Evolutionary conservation across 73 alveolate genomes (phyloP).

Genomic region (Paramecium bursaria): DNA sequence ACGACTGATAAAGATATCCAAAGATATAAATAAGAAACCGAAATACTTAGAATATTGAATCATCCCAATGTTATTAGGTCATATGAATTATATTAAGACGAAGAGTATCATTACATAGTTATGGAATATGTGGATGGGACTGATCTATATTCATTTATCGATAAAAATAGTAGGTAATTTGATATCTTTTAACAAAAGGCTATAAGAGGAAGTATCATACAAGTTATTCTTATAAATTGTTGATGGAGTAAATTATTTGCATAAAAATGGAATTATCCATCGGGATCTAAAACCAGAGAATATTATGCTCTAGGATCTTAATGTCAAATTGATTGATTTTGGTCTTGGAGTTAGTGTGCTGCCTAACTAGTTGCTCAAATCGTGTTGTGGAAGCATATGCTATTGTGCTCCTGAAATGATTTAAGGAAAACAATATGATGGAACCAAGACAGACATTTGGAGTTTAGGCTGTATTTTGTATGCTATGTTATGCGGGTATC

Average conservation of each 20-base stretch:
- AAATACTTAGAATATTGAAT: neutral
- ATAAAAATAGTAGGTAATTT: neutral
- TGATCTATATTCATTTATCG: conserved; percentile 88
- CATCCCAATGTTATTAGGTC: neutral
- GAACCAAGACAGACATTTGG: conserved; percentile 87
- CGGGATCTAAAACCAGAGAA: conserved; percentile 94
- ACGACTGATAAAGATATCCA: conserved; percentile 21
- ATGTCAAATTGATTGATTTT: conserved; percentile 88
- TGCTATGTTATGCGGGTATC: conserved; percentile 93
- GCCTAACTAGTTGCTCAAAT: conserved; percentile 61
- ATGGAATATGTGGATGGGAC: conserved; percentile 88
- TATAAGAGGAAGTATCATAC: conserved; percentile 83
- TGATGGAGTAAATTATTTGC: conserved; percentile 87
- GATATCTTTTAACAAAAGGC: conserved; percentile 46
- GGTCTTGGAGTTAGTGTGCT: conserved; percentile 75
- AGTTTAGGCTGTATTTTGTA: conserved; percentile 90
- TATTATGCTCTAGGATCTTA: conserved; percentile 80
- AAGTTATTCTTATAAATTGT: conserved; percentile 80
- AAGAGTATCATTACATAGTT: conserved; percentile 62
- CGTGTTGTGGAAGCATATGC: conserved; percentile 94
- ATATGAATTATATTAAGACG: conserved; percentile 3
- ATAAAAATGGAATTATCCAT: conserved; percentile 81
- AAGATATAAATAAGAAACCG: conserved; percentile 18
- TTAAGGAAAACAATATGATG: conserved; percentile 83
- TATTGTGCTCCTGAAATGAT: conserved; percentile 97